Percentiles rank a stretch among this genome's conserved stretches.
Conservation (phyloP, 1,139 yeast genomes). For the Spathaspora sp. region DNA sequence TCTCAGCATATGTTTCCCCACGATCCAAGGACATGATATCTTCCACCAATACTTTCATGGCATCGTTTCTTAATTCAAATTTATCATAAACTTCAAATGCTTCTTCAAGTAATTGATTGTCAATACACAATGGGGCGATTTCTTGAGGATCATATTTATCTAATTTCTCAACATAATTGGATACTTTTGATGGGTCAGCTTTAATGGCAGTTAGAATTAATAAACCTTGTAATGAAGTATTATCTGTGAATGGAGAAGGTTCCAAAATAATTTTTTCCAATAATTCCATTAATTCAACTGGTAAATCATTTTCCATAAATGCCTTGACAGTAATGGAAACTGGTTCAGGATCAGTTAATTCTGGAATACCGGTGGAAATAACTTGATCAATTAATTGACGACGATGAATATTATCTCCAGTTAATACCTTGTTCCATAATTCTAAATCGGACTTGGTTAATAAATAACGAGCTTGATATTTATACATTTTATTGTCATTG, state of each 20-base stretch:
- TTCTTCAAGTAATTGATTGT: conserved; percentile 86
- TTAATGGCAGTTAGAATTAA: conserved; percentile 91
- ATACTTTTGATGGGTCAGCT: conserved; percentile 86
- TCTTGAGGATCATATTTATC: conserved; percentile 92
- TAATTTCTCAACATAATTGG: conserved; percentile 80
- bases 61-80: conserved; percentile 74
- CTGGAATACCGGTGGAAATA: conserved; percentile 96
- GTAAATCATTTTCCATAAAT: conserved; percentile 93
- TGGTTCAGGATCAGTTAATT: conserved; percentile 92
- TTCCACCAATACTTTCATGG: conserved; percentile 88
- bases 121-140: conserved; percentile 90
- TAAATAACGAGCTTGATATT: conserved; percentile 95
- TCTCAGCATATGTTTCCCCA: conserved; percentile 92
- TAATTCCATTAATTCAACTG: conserved; percentile 88
- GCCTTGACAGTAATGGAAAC: conserved; percentile 95
- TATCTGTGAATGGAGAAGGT: conserved; percentile 95
- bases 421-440: conserved; percentile 80
- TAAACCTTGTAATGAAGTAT: conserved; percentile 91
- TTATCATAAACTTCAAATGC: conserved; percentile 92
- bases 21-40: conserved; percentile 92
- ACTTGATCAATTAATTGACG: conserved; percentile 91
- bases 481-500: conserved; percentile 96
- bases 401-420: conserved; percentile 78
- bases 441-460: conserved; percentile 78
- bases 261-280: conserved; percentile 94